Evolutionary conservation across 352 stramenopile genomes (phyloP).

Genomic region (Phytophthora foliorum): DNA sequence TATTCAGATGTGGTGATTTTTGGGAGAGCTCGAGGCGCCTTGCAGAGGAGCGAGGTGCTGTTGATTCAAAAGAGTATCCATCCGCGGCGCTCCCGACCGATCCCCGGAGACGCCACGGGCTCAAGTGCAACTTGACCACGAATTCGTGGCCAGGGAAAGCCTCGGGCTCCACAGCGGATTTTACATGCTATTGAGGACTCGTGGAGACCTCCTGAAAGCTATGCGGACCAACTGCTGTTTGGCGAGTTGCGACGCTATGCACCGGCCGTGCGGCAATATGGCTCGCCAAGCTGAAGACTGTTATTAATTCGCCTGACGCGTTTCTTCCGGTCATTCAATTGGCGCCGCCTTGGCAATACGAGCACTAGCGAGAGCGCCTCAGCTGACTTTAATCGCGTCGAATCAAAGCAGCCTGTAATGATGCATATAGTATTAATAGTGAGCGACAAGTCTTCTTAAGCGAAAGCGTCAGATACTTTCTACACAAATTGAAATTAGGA

Average conservation of each 20-base stretch:
- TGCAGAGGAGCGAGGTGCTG: background rate
- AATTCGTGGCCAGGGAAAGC: background rate
- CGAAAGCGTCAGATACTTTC: too few relatives aligned
- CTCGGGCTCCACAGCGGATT: background rate
- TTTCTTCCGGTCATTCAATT: too few relatives aligned
- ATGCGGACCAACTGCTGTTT: background rate
- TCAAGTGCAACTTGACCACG: constrained; percentile 22
- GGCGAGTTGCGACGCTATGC: background rate
- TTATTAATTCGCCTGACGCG: too few relatives aligned
- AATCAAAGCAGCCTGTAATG: too few relatives aligned
- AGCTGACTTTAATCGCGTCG: too few relatives aligned
- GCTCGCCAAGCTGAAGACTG: background rate
- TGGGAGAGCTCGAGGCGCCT: too few relatives aligned
- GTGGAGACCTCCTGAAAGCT: background rate
- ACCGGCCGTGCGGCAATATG: constrained; percentile 7
- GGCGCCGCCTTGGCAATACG: too few relatives aligned
- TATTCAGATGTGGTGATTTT: too few relatives aligned
- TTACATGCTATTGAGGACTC: background rate
- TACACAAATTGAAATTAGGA: constrained; percentile 10
- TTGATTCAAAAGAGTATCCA: constrained; percentile 30
- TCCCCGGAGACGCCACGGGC: too few relatives aligned
- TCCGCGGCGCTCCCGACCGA: constrained; percentile 19
- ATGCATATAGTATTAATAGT: too few relatives aligned
- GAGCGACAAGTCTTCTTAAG: too few relatives aligned
- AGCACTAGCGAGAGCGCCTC: too few relatives aligned